Base-by-base conservation (phyloP, 352 stramenopile genomes). In the Phytophthora constricta region DNA sequence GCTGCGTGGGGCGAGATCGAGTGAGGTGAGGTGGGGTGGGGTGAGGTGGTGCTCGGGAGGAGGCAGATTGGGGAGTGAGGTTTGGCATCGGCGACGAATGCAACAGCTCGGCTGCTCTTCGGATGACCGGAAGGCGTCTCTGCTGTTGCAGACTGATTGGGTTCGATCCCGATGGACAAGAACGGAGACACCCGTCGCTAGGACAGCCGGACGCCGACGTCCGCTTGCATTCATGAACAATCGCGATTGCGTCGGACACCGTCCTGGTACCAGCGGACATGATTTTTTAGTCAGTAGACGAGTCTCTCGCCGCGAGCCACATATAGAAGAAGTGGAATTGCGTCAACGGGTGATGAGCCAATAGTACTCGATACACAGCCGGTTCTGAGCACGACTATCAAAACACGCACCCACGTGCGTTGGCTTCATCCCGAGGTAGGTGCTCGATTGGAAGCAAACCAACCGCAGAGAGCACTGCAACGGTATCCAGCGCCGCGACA, bases 51-150 rank as follows among this genome's bases (percentile, higher is more conserved):
- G 41, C 25, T 31, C 42, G 7, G 37, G 17, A 16, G 31, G 22
- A 55, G 28, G 45, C 26, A 20, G 59, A 67, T 72, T 62, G 64
- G 26, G 23, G 51, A 72, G 42, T 72, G 64, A 55, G 31, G 14
- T 47, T 20, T 11, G 9, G 41, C 14, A 9, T 5, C 5, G 4
- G n/a, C 17, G 13, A 20, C 23, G 43, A 9, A 50, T 13, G 9
- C 9, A 17, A 50, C 5, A 33, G 26, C 37, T 37, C 31, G 31
- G 31, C 13, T 37, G 31, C 31, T n/a, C n/a, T n/a, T n/a, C n/a
- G n/a, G n/a, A n/a, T n/a, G n/a, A n/a, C n/a, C n/a, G n/a, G n/a
- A n/a, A n/a, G n/a, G n/a, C n/a, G 31, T 11, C 7, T 37, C 31
- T 7, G 31, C 13, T 37, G 31, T 11, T 37, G 31, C 31, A 13